A percentile compares a stretch with the other conserved stretches of the same genome.
Evolutionary conservation across 2,329 filamentous ascomycete genomes (phyloP).

Genomic region (Teratosphaeria epicoccoides): DNA sequence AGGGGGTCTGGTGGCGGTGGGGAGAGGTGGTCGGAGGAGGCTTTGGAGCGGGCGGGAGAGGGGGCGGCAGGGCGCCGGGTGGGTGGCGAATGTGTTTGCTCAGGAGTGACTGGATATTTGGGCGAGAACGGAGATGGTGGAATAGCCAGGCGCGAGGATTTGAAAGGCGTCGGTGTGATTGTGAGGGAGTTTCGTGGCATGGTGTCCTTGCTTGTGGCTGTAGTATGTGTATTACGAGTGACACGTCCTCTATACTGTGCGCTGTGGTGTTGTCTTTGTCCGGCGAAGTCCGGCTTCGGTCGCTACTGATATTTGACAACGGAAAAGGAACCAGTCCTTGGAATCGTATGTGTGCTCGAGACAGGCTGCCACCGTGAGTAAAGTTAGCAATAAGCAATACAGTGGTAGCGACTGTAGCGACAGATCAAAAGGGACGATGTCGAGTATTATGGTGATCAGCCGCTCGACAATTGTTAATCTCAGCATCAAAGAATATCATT

Average conservation of each 20-base stretch:
- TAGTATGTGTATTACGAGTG: background rate
- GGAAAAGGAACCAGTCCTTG: background rate
- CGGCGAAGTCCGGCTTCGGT: background rate
- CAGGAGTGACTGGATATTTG: slow-evolving; percentile 13
- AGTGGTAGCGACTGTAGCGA: background rate
- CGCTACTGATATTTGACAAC: background rate
- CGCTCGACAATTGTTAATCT: background rate
- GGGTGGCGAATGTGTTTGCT: slow-evolving; percentile 1
- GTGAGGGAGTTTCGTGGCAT: slow-evolving; percentile 22
- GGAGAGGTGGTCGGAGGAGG: slow-evolving; percentile 7
- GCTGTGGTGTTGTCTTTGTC: background rate
- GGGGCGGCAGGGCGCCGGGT: background rate
- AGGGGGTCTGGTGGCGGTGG: slow-evolving; percentile 23
- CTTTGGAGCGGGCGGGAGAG: background rate
- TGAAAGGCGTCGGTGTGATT: slow-evolving; percentile 32
- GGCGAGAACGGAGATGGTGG: slow-evolving; percentile 35
- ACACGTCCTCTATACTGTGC: background rate
- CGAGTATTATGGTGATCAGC: background rate
- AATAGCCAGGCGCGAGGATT: slow-evolving; percentile 33
- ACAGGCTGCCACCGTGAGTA: background rate
- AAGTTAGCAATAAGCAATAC: background rate
- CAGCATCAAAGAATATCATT: background rate
- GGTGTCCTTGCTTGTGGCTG: background rate
- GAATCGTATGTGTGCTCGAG: background rate
- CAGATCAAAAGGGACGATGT: background rate